A percentile compares a stretch with the other conserved stretches of the same genome.
Evolutionary conservation across 1,284 basidiomycete genomes (phyloP).

Genomic region (Cryptococcus jaspeensis): DNA sequence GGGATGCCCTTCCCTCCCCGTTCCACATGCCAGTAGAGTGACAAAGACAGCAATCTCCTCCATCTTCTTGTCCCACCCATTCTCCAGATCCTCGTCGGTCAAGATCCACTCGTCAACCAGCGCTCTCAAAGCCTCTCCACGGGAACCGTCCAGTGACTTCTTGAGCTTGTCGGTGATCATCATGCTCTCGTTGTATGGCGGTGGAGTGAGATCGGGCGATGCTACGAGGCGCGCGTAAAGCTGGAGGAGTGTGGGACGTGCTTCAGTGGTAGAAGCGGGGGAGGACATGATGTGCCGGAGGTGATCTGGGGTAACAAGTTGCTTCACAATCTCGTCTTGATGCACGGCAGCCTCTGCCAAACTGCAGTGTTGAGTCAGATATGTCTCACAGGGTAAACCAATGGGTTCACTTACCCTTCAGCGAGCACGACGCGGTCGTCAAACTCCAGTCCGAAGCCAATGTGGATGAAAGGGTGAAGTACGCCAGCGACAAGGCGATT

Average conservation of each 20-base stretch:
- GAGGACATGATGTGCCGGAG: conserved; percentile 1
- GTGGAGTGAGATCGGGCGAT: conserved; percentile 50
- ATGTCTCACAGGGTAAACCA: not conserved
- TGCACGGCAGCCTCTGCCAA: conserved; percentile 62
- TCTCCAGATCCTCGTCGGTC: conserved; percentile 50
- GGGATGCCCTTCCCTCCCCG: conserved; percentile 56
- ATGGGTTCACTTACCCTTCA: conserved; percentile 53
- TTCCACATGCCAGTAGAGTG: conserved; percentile 59
- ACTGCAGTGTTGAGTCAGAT: conserved; percentile 22
- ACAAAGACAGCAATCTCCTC: conserved; percentile 60
- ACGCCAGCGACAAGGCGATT: conserved; percentile 58
- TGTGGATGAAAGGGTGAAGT: conserved; percentile 62
- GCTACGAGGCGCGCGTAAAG: conserved; percentile 32
- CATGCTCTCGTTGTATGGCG: conserved; percentile 59
- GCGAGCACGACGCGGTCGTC: conserved; percentile 59
- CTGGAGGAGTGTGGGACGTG: conserved; percentile 22
- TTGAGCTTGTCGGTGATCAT: conserved; percentile 55
- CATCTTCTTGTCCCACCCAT: conserved; percentile 53
- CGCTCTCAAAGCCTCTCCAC: conserved; percentile 55
- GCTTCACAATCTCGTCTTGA: conserved; percentile 6
- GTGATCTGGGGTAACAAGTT: conserved; percentile 6
- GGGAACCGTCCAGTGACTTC: conserved; percentile 52
- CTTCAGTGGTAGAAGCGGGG: not conserved
- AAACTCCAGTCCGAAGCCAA: conserved; percentile 67
- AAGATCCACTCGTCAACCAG: conserved; percentile 57